Percentiles rank a stretch among this genome's conserved stretches.
These are phyloP conservation scores for Scenedesmus sp. DNA, from an alignment of 163 green algal genomes.

Conservation along the genomic window DNA sequence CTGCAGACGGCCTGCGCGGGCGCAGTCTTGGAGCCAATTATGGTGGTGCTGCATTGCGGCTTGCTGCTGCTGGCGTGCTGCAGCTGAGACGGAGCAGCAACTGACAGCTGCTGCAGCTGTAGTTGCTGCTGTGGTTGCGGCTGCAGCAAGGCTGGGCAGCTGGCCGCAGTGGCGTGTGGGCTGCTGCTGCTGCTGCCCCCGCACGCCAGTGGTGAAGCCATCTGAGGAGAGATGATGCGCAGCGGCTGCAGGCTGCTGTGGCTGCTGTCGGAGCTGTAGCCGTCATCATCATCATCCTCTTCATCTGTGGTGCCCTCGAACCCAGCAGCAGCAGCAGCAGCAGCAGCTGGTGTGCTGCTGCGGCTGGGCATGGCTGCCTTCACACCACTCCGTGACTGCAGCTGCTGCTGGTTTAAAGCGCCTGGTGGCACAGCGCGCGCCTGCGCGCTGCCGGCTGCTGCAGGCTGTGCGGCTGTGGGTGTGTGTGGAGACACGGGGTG, in stretches of 20 bases:
- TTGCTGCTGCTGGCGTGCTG: neutral
- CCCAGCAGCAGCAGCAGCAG: conserved; percentile 27
- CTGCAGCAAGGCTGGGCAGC: neutral
- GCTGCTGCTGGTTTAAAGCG: neutral
- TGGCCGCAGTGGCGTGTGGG: no score
- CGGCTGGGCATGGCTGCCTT: neutral
- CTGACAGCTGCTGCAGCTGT: neutral
- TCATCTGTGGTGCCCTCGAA: neutral
- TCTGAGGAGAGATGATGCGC: neutral
- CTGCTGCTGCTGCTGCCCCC: conserved; percentile 33
- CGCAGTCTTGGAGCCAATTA: neutral
- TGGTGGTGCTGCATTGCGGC: neutral
- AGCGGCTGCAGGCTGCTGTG: neutral
- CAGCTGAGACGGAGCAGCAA: neutral
- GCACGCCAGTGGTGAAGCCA: neutral
- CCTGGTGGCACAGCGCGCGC: conserved; percentile 3
- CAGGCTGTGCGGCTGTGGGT: neutral
- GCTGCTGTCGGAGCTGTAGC: neutral
- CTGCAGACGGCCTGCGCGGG: neutral
- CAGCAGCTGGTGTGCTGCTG: conserved; percentile 14
- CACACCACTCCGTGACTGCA: neutral
- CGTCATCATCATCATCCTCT: neutral
- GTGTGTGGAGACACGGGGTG: neutral
- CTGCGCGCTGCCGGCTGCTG: neutral
- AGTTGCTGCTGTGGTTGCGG: neutral